Evolutionary conservation across 139 green algal species (phyloP), one percentile per base, ranked within the genome.

Genomic region (Micractinium sp.): DNA sequence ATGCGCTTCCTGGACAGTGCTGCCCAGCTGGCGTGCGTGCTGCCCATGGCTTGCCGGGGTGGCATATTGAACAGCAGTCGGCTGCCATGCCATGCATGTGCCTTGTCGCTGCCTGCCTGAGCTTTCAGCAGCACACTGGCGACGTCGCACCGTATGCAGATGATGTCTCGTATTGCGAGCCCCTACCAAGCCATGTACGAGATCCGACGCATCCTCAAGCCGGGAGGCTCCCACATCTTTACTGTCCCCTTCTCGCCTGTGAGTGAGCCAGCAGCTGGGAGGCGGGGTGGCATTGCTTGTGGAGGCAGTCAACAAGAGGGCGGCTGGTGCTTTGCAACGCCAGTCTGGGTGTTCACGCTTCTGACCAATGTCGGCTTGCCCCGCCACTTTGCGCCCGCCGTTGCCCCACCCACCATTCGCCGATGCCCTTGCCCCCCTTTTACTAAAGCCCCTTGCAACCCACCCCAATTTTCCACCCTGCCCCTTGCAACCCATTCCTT

Each of bases 151-250:
- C 4, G 15, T 19, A 4, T 20, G 47, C 53, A 89, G 85, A 77
- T 89, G 73, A 56, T 89, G 53, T 73, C 47, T 1, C 85, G 67
- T 3, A 53, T 89, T 0, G 71, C 85, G 0, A 41, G 35, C 31
- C 85, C 85, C 16, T 89, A 89, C 85, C 73, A 89, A 41, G 85
- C 85, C n/a, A 74, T 76, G 16, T 33, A 60, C 2, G 85, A 89
- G 41, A 20, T 89, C 18, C 36, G 36, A 13, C 85, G 85, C n/a
- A 89, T 89, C 41, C 75, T 89, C 20, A 89, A 89, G 73, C 85
- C 85, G 2, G 85, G 85, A 13, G 85, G 85, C 33, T 56, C 53
- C 38, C 85, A 84, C 20, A 47, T 89, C 0, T 89, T 89, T 47
- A 89, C 85, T 0, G 85, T 75, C 20, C 85, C 85, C n/a, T 89